Evolutionary conservation across 768 basidiomycete species (phyloP), one percentile per base, ranked within the genome.

Genomic region (Butyriboletus loyo): DNA sequence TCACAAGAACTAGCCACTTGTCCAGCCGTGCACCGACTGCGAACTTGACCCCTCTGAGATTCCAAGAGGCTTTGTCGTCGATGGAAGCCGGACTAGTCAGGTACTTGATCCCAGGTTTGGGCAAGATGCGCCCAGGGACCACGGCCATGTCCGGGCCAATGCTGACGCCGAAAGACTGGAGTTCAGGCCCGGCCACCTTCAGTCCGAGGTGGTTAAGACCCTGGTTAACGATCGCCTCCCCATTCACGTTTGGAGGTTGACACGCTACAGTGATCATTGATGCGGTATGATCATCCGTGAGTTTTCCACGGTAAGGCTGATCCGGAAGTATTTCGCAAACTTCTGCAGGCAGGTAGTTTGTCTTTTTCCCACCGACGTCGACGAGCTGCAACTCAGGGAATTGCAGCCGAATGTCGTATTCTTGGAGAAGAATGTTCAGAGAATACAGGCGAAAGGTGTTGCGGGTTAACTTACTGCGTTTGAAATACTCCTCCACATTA

Each of bases 1-100:
- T 81, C 38, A 89, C 70, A 14, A 92, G 70, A 11, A 90, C 84
- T 1, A 76, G 79, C 87, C 88, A 90, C 22, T 79, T 80, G 22
- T 73, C 72, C 44, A 92, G 66, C 14, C 60, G 68, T 7, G 74
- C 82, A 10, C 87, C 86, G 24, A 64, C 68, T 3, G 80, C 71
- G 61, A 92, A 92, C 58, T 78, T 81, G 77, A 70, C 75, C 39
- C 77, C 75, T 42, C 79, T 69, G 43, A 83, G 62, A 54, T 83
- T 82, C 80, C 80, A 81, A 42, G 77, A 74, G 30, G 80, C 80
- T 44, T 61, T 68, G 1, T 79, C 74, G 54, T 80, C 76, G 21
- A 80, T 69, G 24, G 50, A 25, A 4, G 58, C 61, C 4, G 65
- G 49, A 30, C 69, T 68, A 10, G 65, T 53, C 4, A 56, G 63